Evolutionary conservation across 805 yeast species (phyloP).

Genomic region (Cyberlindnera galapagoensis): DNA sequence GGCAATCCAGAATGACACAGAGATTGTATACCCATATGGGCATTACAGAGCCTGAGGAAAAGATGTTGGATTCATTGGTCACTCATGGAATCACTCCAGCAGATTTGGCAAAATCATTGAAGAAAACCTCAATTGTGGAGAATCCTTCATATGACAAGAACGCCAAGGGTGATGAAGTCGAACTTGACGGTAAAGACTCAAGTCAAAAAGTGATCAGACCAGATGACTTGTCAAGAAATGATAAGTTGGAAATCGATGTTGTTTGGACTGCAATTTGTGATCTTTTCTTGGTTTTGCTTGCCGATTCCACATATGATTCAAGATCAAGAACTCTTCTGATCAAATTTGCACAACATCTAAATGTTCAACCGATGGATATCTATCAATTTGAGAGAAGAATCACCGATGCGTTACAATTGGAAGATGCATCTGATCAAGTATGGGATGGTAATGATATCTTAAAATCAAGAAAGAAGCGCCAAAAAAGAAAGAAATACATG

Average conservation of each 20-base stretch:
- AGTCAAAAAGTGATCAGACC: slow-evolving; percentile 7
- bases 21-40: slow-evolving; percentile 77
- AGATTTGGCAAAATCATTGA: slow-evolving; percentile 64
- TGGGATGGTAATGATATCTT: slow-evolving; percentile 71
- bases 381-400: slow-evolving; percentile 86
- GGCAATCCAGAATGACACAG: slow-evolving; percentile 72
- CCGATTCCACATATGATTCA: slow-evolving; percentile 84
- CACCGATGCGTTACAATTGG: slow-evolving; percentile 85
- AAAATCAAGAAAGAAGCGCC: slow-evolving; percentile 61
- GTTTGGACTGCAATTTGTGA: slow-evolving; percentile 95
- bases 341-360: slow-evolving; percentile 56
- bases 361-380: slow-evolving; percentile 59
- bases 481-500: slow-evolving; percentile 61
- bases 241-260: slow-evolving; percentile 57
- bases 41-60: slow-evolving; percentile 65
- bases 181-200: slow-evolving; percentile 1
- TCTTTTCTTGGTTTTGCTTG: slow-evolving; percentile 67
- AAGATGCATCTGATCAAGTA: slow-evolving; percentile 69
- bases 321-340: slow-evolving; percentile 79
- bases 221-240: slow-evolving; percentile 23
- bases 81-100: slow-evolving; percentile 72
- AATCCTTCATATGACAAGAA: slow-evolving; percentile 38
- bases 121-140: slow-evolving; percentile 40
- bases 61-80: slow-evolving; percentile 83
- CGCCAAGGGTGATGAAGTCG: slow-evolving; percentile 5